Base-by-base conservation (phyloP, 805 yeast species). In the Yamadazyma sp. region DNA sequence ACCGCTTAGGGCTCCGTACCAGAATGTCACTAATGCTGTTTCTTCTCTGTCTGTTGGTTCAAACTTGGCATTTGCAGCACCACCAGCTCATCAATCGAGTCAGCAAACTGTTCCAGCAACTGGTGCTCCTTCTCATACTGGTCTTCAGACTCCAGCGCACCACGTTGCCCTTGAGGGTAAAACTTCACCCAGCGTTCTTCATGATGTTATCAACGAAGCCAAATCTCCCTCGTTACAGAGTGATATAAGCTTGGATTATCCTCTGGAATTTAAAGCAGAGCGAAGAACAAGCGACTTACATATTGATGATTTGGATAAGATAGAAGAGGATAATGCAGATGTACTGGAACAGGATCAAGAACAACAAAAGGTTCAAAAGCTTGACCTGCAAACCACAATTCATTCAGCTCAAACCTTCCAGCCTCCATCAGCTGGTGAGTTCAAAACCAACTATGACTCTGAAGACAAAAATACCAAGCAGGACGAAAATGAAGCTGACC, bases 211-310 rank as follows among this genome's bases (percentile, higher is more conserved):
- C 14, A 41, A 32, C 11, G 55, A 52, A 32, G 42, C 44, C 7
- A 57, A 50, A 37, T 54, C 65, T 2, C 57, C 65, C 5, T 53
- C 64, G 3, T 40, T 53, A 16, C 64, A 60, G 20, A 60, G 67
- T 44, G 67, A 60, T 39, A 45, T 57, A 6, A 59, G 64, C 31
- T 40, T 55, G 37, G 64, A 59, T 35, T 57, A 54, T 41, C 62
- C 62, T 3, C 47, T 39, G 35, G 62, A 58, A 13, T 53, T 57
- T 41, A 57, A 52, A 38, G 18, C 52, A 1, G 38, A 18, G 12
- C 37, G 38, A 37, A 36, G 45, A 21, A 35, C 21, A 5, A 32
- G 38, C 23, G 44, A 36, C 21, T 19, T 37, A 28, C 15, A 15
- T 10, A 17, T 11, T 14, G 12, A 24, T 15, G 24, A 32, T 15